phyloP scores from a whole-genome alignment of 75 land plant genomes.

The Cryptomeria japonica region DNA sequence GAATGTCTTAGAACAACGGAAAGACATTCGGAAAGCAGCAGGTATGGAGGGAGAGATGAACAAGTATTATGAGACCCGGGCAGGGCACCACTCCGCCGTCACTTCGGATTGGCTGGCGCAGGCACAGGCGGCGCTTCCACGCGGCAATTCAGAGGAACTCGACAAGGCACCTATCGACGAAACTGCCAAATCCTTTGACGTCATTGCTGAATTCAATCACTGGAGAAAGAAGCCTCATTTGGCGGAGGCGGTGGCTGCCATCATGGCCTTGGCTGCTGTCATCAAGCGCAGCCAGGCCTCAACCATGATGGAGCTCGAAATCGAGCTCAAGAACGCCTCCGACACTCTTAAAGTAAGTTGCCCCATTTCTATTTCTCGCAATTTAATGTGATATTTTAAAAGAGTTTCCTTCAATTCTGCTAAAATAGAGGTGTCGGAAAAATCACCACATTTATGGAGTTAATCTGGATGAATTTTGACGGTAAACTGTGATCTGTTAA shows the following conservation, averaged over 20 bases:
- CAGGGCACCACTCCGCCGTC: conserved; percentile 28
- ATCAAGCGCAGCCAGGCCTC: conserved; percentile 77
- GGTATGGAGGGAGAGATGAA: neutral
- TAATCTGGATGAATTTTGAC: too few relatives aligned
- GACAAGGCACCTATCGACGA: neutral
- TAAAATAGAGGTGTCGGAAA: neutral
- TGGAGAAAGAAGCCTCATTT: conserved; percentile 91
- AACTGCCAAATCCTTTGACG: conserved; percentile 36
- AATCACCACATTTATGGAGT: neutral
- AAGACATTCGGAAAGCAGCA: neutral
- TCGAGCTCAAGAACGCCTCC: conserved; percentile 90
- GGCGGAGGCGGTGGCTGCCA: conserved; percentile 96
- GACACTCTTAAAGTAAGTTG: conserved; percentile 70
- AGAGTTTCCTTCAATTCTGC: neutral
- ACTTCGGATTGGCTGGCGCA: conserved; percentile 82
- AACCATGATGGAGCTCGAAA: conserved; percentile 97
- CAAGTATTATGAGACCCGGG: neutral
- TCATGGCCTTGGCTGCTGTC: conserved; percentile 83
- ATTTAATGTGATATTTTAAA: neutral
- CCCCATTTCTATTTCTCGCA: neutral
- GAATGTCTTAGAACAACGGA: conserved; percentile 9
- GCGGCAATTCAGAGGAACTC: neutral
- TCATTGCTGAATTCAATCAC: conserved; percentile 85
- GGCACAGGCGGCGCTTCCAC: conserved; percentile 55
- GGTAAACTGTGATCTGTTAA: too few relatives aligned